Evolutionary conservation across 179 eudicot genomes (phyloP), one percentile per base, ranked within the genome.

Genomic region (Heliamphora pulchella): DNA sequence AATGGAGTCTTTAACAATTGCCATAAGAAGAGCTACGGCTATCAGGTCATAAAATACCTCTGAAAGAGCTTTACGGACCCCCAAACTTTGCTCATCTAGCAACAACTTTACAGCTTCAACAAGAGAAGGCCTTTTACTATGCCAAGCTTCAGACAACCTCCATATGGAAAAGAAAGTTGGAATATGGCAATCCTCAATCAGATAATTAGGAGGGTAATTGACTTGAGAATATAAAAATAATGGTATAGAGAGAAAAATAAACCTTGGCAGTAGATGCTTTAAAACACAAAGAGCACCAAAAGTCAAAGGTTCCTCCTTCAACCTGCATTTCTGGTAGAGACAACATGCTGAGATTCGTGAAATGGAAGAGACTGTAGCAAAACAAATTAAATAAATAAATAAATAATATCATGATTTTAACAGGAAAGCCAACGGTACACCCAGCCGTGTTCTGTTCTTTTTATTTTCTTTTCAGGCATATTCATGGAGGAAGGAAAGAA

Each of bases 231-330:
- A 31, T 31, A 31, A 31, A 31, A 31, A 31, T 31, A 31, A 31
- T 31, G 39, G 39, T 31, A 31, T 31, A 31, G 39, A 47, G 50
- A 39, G 47, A 51, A 39, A 61, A 74, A 83, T 46, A 57, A 84
- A 96, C 99, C 99, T 96, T 81, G 99, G 99, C 82, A 96, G 83
- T 3, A 94, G 93, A 88, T 96, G 99, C 86, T 96, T 94, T 79
- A 96, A 79, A 74, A 94, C 99, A 86, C 91, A 90, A 43, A 96
- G 93, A 77, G 99, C 92, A 51, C 99, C 97, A 89, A 94, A 92
- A 82, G 96, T 94, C 81, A 87, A 67, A 75, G 94, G 88, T 79
- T 96, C 96, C 86, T 96, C 99, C 82, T 96, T 92, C 87, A 94
- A 79, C 87, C 90, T 92, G 93, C 98, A 96, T 91, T 92, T 96